A percentile compares a stretch with the other conserved stretches of the same genome.
Conservation (phyloP, 108 stramenopile genomes). For the Cyclotella atomus region DNA sequence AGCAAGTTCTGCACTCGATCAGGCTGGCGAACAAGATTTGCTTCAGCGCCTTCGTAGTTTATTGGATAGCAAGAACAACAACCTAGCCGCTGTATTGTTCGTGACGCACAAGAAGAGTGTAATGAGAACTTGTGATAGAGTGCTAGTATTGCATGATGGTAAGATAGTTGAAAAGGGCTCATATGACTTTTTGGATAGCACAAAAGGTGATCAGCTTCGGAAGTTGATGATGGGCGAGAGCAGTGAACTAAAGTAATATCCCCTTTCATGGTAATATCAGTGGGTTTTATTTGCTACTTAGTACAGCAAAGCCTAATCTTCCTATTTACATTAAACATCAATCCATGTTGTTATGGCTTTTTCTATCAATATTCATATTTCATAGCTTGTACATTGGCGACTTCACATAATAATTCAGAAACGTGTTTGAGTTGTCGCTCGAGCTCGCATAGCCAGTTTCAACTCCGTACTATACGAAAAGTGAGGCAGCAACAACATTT, state of each 20-base stretch:
- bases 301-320: too few species aligned
- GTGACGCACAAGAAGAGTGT: slow-evolving; percentile 52
- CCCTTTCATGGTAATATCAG: too few species aligned
- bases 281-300: too few species aligned
- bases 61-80: slow-evolving; percentile 47
- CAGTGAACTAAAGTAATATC: slow-evolving; percentile 5
- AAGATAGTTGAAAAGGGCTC: slow-evolving; percentile 23
- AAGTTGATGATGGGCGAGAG: slow-evolving; percentile 29
- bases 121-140: slow-evolving; percentile 37
- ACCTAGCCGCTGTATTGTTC: slow-evolving; percentile 44
- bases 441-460: neutral
- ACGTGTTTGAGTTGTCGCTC: too few species aligned
- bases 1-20: slow-evolving; percentile 47
- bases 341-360: too few species aligned
- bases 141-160: slow-evolving; percentile 36
- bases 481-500: neutral
- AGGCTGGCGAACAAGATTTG: slow-evolving; percentile 42
- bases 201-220: slow-evolving; percentile 16
- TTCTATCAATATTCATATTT: too few species aligned
- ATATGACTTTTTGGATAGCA: slow-evolving; percentile 17
- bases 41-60: slow-evolving; percentile 34
- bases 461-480: neutral
- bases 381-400: too few species aligned
- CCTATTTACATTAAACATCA: too few species aligned
- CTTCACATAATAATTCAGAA: too few species aligned